A percentile compares a stretch with the other conserved stretches of the same genome.
Conservation (phyloP, 179 eudicot genomes). For the Amaranthus tricolor region DNA sequence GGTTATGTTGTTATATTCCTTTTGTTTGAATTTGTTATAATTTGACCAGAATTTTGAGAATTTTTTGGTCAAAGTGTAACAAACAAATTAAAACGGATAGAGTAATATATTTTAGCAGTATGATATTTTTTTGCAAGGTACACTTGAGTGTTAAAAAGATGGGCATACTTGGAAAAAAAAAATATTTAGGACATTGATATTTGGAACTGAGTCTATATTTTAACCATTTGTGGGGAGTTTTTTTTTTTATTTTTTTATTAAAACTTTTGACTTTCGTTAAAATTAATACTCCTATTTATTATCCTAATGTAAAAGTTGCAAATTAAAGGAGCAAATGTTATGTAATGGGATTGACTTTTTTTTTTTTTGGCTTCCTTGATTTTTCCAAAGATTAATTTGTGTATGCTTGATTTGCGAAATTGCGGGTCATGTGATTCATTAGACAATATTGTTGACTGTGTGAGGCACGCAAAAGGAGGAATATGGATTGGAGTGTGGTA, state of each 20-base stretch:
- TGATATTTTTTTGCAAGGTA: background rate
- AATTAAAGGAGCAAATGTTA: conserved; percentile 23
- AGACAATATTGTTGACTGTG: no score
- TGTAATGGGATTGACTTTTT: conserved; percentile 26
- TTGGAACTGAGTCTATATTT: conserved; percentile 31
- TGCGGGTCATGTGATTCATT: no score
- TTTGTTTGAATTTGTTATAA: no score
- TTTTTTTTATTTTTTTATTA: no score
- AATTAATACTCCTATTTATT: background rate
- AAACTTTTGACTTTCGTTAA: conserved; percentile 12
- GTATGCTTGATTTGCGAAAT: no score
- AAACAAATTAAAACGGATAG: no score
- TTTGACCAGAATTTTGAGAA: no score
- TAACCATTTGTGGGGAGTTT: conserved; percentile 24
- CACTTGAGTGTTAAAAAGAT: background rate
- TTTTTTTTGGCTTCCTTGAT: background rate
- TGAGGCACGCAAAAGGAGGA: no score
- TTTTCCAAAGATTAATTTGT: no score
- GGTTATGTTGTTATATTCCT: background rate
- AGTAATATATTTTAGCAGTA: no score
- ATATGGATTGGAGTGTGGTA: no score
- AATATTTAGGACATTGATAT: conserved; percentile 6
- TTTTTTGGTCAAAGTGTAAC: no score
- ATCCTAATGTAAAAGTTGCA: conserved; percentile 29
- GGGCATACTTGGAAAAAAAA: conserved; percentile 12